Conservation (phyloP, 1,284 basidiomycete genomes). For the Pseudozyma pruni region DNA sequence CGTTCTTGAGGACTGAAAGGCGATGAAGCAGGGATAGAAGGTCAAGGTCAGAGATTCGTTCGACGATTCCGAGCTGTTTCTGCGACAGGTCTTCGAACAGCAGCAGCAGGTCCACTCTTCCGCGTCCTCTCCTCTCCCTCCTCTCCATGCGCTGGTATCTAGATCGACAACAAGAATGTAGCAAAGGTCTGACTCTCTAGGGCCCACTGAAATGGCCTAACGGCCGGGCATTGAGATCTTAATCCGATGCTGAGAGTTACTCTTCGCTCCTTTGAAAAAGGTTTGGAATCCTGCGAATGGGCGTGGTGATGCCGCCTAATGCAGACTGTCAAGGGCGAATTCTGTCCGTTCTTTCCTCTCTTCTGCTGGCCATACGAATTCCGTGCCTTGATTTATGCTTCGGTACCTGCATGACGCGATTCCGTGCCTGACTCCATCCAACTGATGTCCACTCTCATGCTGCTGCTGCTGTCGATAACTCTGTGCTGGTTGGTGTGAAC, state of each 20-base stretch:
- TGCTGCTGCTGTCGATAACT: conserved; percentile 3
- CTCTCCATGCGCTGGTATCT: background rate
- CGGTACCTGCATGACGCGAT: background rate
- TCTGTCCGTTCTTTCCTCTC: background rate
- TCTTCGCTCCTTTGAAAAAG: conserved; percentile 60
- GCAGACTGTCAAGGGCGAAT: conserved; percentile 67
- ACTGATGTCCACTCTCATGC: no score
- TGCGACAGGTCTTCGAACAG: conserved; percentile 1
- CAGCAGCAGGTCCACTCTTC: background rate
- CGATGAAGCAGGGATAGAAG: background rate
- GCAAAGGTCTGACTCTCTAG: conserved; percentile 66
- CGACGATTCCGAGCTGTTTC: background rate
- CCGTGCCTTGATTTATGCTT: background rate
- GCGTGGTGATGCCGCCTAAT: conserved; percentile 46
- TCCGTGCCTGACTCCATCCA: background rate
- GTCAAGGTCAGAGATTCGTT: conserved; percentile 8
- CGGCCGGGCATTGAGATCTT: conserved; percentile 62
- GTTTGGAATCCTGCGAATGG: conserved; percentile 64
- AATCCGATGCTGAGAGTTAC: conserved; percentile 52
- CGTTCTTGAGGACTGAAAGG: conserved; percentile 58
- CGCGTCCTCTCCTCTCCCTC: background rate
- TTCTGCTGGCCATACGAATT: background rate
- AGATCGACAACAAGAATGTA: conserved; percentile 31
- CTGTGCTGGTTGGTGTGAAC: conserved; percentile 68
- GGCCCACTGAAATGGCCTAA: conserved; percentile 48